Conservation (phyloP, 2,329 filamentous ascomycete species). For the Xylariomycetidae sp. region DNA sequence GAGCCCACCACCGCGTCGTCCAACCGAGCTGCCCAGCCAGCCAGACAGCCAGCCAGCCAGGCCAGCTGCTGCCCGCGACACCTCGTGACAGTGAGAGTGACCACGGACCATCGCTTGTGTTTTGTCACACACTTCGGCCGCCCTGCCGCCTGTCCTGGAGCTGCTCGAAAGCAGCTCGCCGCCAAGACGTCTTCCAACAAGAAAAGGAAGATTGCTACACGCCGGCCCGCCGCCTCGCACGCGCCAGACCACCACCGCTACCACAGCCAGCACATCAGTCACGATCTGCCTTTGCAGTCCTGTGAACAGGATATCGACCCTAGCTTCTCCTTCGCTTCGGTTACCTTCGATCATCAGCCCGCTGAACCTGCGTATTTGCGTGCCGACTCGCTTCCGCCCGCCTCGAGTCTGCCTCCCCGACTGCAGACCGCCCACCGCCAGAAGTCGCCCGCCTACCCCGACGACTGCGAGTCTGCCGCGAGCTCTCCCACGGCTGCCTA, state of each 20-base stretch:
- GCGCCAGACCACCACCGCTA: too few species aligned
- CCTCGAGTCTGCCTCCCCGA: constrained; percentile 46
- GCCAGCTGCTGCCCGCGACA: too few species aligned
- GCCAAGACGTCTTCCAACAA: constrained; percentile 68
- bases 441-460: constrained; percentile 34
- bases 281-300: constrained; percentile 45
- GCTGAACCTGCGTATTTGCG: constrained; percentile 27
- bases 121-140: too few species aligned
- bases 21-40: too few species aligned
- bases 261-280: constrained; percentile 29
- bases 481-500: constrained; percentile 54
- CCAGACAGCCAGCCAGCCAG: too few species aligned
- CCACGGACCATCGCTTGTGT: too few species aligned
- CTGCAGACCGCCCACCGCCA: constrained; percentile 40
- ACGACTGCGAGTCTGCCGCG: constrained; percentile 49
- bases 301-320: constrained; percentile 45
- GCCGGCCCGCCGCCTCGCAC: constrained; percentile 36
- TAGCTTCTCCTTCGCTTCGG: constrained; percentile 43
- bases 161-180: constrained; percentile 59
- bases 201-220: constrained; percentile 60
- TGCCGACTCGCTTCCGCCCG: constrained; percentile 32
- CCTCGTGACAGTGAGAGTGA: too few species aligned
- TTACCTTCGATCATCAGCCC: constrained; percentile 33
- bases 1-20: too few species aligned
- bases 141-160: constrained; percentile 32